phyloP scores from a whole-genome alignment of 331 rosid genomes.

The Saraca asoca region DNA sequence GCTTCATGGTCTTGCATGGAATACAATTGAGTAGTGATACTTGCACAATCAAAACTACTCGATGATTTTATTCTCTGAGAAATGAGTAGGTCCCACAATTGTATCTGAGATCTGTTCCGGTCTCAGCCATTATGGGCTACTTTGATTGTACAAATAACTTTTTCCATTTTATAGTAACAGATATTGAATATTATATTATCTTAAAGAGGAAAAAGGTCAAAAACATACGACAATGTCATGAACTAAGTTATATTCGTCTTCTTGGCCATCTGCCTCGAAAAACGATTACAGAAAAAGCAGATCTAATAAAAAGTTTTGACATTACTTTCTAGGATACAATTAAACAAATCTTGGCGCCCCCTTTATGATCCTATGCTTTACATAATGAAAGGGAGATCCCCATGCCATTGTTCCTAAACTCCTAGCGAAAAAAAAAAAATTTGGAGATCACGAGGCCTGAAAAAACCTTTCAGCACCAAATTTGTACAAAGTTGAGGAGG shows the following conservation, averaged over 20 bases:
- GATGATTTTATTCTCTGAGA: too few relatives aligned
- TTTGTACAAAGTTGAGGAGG: constrained; percentile 38
- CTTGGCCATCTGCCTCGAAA: constrained; percentile 25
- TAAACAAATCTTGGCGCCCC: neutral
- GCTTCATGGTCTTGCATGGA: too few relatives aligned
- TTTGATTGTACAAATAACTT: too few relatives aligned
- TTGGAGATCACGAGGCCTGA: neutral
- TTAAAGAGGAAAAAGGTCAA: too few relatives aligned
- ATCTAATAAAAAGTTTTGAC: neutral
- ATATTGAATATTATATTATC: too few relatives aligned
- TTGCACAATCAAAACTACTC: too few relatives aligned
- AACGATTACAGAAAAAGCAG: neutral
- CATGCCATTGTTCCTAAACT: constrained; percentile 14
- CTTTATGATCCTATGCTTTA: neutral
- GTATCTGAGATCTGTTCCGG: too few relatives aligned
- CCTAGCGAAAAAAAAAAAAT: constrained; percentile 25
- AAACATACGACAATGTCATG: constrained; percentile 3
- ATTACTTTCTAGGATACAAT: neutral
- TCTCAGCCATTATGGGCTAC: too few relatives aligned
- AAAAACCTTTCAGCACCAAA: neutral
- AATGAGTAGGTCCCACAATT: too few relatives aligned
- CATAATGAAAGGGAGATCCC: neutral
- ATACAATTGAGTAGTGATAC: too few relatives aligned
- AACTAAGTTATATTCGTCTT: constrained; percentile 2
- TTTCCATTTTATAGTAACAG: too few relatives aligned